Evolutionary conservation across 768 basidiomycete species (phyloP).

Genomic region (Psilocybe tampanensis): DNA sequence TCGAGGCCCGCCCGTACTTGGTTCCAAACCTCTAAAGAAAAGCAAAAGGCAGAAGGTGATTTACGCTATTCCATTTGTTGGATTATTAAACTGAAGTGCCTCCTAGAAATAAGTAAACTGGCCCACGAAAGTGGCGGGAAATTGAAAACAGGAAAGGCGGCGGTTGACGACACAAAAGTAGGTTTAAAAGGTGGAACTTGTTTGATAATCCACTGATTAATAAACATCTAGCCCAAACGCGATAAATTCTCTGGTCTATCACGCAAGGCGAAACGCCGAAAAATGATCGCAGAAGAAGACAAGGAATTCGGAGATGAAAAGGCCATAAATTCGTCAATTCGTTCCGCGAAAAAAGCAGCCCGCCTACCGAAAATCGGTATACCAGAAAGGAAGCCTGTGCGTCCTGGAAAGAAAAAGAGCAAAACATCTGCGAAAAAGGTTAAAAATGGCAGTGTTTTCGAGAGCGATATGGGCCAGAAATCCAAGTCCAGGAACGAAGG

Average conservation of each 20-base stretch:
- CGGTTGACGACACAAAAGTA: conserved; percentile 43
- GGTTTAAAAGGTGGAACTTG: conserved; percentile 9
- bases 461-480: conserved; percentile 57
- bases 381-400: conserved; percentile 34
- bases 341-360: conserved; percentile 81
- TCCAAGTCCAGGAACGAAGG: conserved; percentile 49
- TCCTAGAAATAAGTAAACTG: conserved; percentile 71
- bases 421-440: conserved; percentile 37
- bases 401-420: conserved; percentile 33
- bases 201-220: neutral
- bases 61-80: conserved; percentile 4
- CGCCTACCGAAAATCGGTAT: conserved; percentile 77
- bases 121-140: conserved; percentile 65
- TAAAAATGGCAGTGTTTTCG: conserved; percentile 47
- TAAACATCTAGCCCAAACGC: conserved; percentile 59
- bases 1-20: conserved; percentile 95
- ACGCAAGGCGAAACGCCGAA: conserved; percentile 85
- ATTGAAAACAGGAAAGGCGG: conserved; percentile 38
- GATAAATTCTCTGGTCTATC: conserved; percentile 83
- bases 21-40: conserved; percentile 93
- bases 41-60: conserved; percentile 75
- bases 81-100: neutral
- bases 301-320: conserved; percentile 57
- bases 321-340: conserved; percentile 73
- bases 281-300: conserved; percentile 83